Evolutionary conservation across 805 yeast species (phyloP), one percentile per base, ranked within the genome.

Genomic region (Starmerella khaoyaiensis): DNA sequence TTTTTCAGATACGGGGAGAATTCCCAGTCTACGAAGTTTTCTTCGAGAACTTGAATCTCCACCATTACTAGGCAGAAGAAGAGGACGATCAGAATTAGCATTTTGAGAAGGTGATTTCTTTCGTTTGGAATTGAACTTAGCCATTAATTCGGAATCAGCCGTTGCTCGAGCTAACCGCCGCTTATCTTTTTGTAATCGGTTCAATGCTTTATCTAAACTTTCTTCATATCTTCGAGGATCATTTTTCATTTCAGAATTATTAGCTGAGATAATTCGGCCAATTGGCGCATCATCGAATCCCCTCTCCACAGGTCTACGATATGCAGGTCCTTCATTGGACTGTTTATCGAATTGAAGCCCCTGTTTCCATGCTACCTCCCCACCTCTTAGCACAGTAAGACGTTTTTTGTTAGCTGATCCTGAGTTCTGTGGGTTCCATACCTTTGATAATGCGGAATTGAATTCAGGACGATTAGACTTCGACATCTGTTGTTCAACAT

Each of bases 391-490:
- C 44, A 71, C 56, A 0, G 67, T 61, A 39, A 50, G 24, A 15
- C 40, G 30, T 66, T 72, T 36, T 14, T 28, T 28, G 27, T n/a
- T n/a, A 51, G 60, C 20, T 49, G 51, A 14, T 52, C 26, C 36
- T 5, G 28, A 21, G 14, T 31, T 27, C 9, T 33, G 62, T 59
- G 4, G 84, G 75, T 5, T 82, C 69, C 48, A 73, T 67, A 57
- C 71, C 55, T 40, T 74, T 58, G 41, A 68, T 63, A 42, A 71
- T 60, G 12, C 79, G 71, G 55, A 50, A 33, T 74, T 79, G 37
- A 87, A 63, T 55, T 86, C 97, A 63, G 82, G 70, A 44, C 97
- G 62, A 43, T 70, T 66, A n/a, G 74, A 66, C 30, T 68, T 65
- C 37, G 72, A 62, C 8, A 36, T 27, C 30, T 71, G 64, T 33